These are phyloP conservation scores for Jatropha multifida DNA, from an alignment of 441 rosid species.

Conservation along the genomic window DNA sequence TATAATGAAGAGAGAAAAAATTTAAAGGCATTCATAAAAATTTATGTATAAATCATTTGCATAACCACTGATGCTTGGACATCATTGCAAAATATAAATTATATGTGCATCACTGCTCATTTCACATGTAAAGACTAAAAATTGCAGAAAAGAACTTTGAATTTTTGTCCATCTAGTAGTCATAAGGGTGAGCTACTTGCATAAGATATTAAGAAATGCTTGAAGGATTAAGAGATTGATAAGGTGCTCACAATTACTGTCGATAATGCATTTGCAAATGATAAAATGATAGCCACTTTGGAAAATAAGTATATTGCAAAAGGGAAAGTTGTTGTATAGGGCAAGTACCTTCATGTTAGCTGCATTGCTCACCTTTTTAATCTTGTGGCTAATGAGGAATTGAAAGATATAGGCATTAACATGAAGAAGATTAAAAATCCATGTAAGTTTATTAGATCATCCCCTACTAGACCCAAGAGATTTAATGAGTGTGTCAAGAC, in stretches of 20 bases:
- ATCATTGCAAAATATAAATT: background rate
- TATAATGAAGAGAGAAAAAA: background rate
- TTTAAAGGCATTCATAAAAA: background rate
- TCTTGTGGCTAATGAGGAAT: too few relatives aligned
- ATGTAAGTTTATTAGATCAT: too few relatives aligned
- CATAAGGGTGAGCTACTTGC: background rate
- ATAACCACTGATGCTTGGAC: background rate
- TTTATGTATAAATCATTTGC: background rate
- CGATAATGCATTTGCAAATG: constrained; percentile 7
- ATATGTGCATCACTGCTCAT: background rate
- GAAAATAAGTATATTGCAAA: too few relatives aligned
- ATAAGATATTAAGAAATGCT: background rate
- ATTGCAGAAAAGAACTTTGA: background rate
- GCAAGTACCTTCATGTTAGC: too few relatives aligned
- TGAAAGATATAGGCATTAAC: too few relatives aligned
- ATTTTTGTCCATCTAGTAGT: background rate
- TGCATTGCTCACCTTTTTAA: too few relatives aligned
- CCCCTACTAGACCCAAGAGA: too few relatives aligned
- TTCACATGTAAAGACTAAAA: background rate
- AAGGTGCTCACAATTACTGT: constrained; percentile 11
- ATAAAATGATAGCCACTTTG: background rate
- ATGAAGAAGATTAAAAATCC: too few relatives aligned
- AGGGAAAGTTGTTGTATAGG: too few relatives aligned
- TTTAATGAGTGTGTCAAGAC: too few relatives aligned
- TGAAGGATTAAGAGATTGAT: background rate